phyloP scores from a whole-genome alignment of 768 basidiomycete species.

The Termitomyces sp. region DNA sequence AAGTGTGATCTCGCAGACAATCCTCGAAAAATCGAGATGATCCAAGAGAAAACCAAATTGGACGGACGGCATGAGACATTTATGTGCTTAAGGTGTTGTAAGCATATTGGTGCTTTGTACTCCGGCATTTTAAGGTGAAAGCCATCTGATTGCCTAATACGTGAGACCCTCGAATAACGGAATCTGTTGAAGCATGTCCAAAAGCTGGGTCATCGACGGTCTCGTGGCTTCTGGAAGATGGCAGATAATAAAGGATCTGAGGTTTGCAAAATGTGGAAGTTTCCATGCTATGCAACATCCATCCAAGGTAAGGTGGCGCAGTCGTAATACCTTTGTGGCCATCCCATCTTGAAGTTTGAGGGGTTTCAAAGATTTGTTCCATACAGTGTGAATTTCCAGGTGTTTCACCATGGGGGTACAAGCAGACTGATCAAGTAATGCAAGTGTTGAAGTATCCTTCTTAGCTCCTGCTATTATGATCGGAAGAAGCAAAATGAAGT shows the following conservation, averaged over 20 bases:
- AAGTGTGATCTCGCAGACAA: background rate
- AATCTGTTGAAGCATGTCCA: background rate
- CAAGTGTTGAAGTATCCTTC: background rate
- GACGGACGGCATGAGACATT: background rate
- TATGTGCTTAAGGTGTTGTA: background rate
- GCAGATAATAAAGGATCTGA: background rate
- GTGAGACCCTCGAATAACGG: background rate
- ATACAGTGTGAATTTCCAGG: background rate
- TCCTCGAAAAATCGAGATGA: background rate
- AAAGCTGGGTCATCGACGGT: background rate
- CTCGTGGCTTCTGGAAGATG: background rate
- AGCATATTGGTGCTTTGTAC: background rate
- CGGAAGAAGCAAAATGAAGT: background rate
- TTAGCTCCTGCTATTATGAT: background rate
- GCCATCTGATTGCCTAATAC: background rate
- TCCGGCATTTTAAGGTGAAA: background rate
- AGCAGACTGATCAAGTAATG: background rate
- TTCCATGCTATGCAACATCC: background rate
- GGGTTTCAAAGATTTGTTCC: background rate
- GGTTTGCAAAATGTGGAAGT: background rate
- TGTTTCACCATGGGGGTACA: background rate
- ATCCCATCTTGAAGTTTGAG: background rate
- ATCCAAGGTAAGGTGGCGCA: background rate
- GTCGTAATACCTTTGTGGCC: background rate
- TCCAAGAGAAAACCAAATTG: background rate